Percentiles rank a stretch among this genome's conserved stretches.
Conservation (phyloP, 1,284 basidiomycete species). For the Pseudozyma thailandica region DNA sequence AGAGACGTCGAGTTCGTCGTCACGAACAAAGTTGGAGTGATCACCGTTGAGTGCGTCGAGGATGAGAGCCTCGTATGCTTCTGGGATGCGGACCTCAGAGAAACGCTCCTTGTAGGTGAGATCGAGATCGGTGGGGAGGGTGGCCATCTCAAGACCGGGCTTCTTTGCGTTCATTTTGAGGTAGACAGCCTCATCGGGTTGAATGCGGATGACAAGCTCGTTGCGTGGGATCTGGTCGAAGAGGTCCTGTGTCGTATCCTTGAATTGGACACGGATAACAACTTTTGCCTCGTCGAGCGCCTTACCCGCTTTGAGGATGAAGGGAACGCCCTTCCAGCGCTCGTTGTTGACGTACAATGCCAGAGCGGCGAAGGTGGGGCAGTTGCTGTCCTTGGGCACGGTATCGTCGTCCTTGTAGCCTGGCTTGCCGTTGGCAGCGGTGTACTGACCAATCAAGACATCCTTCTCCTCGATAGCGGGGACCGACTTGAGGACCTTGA, state of each 20-base stretch:
- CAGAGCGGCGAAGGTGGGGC: slow-evolving; percentile 68
- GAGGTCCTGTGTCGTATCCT: slow-evolving; percentile 52
- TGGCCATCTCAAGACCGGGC: slow-evolving; percentile 57
- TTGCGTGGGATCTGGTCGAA: slow-evolving; percentile 58
- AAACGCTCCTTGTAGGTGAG: slow-evolving; percentile 65
- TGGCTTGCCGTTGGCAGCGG: slow-evolving; percentile 66
- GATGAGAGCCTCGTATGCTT: slow-evolving; percentile 69
- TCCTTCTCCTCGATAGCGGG: slow-evolving; percentile 64
- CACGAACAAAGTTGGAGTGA: slow-evolving; percentile 68
- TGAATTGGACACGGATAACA: slow-evolving; percentile 66
- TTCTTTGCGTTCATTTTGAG: slow-evolving; percentile 65
- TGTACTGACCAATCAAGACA: slow-evolving; percentile 68
- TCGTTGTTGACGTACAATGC: slow-evolving; percentile 64
- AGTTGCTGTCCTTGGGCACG: slow-evolving; percentile 69
- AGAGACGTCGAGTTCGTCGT: slow-evolving; percentile 67
- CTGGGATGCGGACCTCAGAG: slow-evolving; percentile 61
- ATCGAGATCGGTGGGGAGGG: slow-evolving; percentile 60
- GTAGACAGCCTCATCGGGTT: slow-evolving; percentile 66
- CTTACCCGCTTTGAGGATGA: slow-evolving; percentile 67
- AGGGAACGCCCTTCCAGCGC: slow-evolving; percentile 66
- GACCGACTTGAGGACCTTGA: slow-evolving; percentile 67
- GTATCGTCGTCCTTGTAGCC: slow-evolving; percentile 69
- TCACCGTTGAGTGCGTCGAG: slow-evolving; percentile 67
- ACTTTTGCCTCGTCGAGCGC: slow-evolving; percentile 67
- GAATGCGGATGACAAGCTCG: slow-evolving; percentile 67